Base-by-base conservation (phyloP, 1,284 basidiomycete species). In the Stygiomarasmius scandens region DNA sequence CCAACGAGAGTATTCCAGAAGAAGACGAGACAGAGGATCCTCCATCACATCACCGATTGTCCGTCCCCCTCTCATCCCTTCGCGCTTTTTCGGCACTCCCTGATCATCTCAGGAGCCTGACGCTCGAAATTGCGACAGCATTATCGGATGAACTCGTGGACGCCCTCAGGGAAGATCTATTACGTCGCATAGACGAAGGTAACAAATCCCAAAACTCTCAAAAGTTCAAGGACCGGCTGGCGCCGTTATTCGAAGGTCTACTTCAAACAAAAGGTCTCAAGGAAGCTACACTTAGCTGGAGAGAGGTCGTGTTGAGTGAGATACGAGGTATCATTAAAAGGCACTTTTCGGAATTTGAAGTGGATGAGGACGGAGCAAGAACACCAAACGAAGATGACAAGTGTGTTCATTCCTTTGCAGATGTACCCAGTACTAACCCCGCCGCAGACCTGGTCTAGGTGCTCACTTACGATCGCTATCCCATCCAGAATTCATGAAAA, bases 91-190 rank as follows among this genome's bases (percentile, higher is more conserved):
- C 82, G 8, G 80, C 86, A 11, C 79, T 95, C 11, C 93, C 93
- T 0, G 71, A 76, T 2, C 87, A 90, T 59, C 74, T 95, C 2
- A 81, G 80, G 22, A 73, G 77, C 0, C 75, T 95, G 51, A 87
- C 86, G 0, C 74, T 84, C 63, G 86, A 90, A 62, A 92, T 96
- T 61, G 84, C 91, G 0, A 76, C 81, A 0, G 90, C 91, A 1
- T 77, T 96, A n/a, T 88, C 92, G 20, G 77, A 82, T 10, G 93
- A 96, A 62, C 77, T 97, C 1, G 81, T 92, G 3, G 78, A 81
- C 22, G 80, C 90, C 0, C 79, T 98, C 9, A 80, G 83, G 36
- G 78, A 82, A 19, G 89, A 95, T 66, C 76, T 96, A 34, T 72
- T 82, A 6, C 79, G 81, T 52, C 79, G 82, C 12, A 78, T 86